A percentile compares a stretch with the other conserved stretches of the same genome.
phyloP scores from a whole-genome alignment of 495 filamentous ascomycete species.

The Chaetomium tenue region DNA sequence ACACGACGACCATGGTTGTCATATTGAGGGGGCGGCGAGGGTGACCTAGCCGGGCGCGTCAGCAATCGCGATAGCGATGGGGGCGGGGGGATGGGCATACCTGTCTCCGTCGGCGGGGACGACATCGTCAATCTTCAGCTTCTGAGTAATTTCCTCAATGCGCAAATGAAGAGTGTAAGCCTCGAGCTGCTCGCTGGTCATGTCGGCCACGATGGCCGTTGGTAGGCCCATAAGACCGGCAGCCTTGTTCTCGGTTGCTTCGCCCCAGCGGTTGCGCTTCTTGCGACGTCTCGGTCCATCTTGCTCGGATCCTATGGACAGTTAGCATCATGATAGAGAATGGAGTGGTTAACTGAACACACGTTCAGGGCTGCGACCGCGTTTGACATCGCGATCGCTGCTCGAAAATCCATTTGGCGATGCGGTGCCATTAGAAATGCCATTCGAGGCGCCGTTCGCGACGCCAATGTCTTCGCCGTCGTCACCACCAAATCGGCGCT shows the following conservation, averaged over 20 bases:
- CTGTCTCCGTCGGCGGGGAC: constrained; percentile 92
- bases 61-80: neutral
- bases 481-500: constrained; percentile 77
- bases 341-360: constrained; percentile 8
- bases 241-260: constrained; percentile 94
- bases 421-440: constrained; percentile 42
- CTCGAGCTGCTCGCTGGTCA: constrained; percentile 97
- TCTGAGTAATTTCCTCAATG: constrained; percentile 98
- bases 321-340: neutral
- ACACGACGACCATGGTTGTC: constrained; percentile 98
- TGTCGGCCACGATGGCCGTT: constrained; percentile 90
- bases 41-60: constrained; percentile 61
- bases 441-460: neutral
- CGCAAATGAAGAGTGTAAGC: constrained; percentile 92
- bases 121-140: constrained; percentile 96
- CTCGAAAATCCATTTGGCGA: constrained; percentile 23
- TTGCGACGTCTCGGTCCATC: constrained; percentile 83
- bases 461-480: constrained; percentile 33
- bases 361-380: constrained; percentile 54
- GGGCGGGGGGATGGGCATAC: constrained; percentile 50
- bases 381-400: constrained; percentile 63
- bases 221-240: constrained; percentile 96
- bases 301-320: constrained; percentile 43
- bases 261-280: constrained; percentile 98
- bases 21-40: constrained; percentile 93